These are phyloP conservation scores for Apiospora koreana DNA, from an alignment of 2,329 filamentous ascomycete genomes.

Conservation along the genomic window DNA sequence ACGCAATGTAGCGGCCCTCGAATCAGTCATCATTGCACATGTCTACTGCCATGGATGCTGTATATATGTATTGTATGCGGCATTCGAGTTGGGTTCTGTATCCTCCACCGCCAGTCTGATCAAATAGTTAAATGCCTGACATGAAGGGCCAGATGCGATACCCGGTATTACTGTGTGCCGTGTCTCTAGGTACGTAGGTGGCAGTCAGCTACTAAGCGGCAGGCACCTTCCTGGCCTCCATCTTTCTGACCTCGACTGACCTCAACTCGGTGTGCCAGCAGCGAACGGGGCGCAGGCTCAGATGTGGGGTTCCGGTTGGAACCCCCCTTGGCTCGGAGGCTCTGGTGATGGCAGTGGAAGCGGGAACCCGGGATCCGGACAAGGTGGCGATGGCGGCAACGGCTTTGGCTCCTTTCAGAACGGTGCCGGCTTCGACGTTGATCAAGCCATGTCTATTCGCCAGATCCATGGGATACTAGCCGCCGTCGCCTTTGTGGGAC, in stretches of 20 bases:
- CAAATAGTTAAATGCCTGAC: not conserved
- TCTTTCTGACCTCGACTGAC: not conserved
- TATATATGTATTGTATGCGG: not conserved
- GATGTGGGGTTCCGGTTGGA: not conserved
- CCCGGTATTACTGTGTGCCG: not conserved
- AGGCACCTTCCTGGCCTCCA: not conserved
- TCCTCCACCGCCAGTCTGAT: not conserved
- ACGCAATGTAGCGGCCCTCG: not conserved
- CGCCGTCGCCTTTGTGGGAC: slow-evolving; percentile 39
- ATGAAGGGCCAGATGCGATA: not conserved
- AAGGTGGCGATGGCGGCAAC: not conserved
- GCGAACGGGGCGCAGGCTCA: not conserved
- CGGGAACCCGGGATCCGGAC: not conserved
- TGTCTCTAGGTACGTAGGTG: not conserved
- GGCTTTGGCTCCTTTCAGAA: slow-evolving; percentile 8
- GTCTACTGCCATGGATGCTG: not conserved
- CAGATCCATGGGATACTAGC: slow-evolving; percentile 44
- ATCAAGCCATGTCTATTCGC: slow-evolving; percentile 31
- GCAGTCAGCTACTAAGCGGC: not conserved
- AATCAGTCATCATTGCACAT: not conserved
- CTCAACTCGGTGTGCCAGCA: not conserved
- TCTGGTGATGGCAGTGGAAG: not conserved
- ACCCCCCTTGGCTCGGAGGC: slow-evolving; percentile 1
- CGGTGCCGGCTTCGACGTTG: slow-evolving; percentile 28
- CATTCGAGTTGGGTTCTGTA: not conserved